Conservation (phyloP, 2,329 filamentous ascomycete species). For the Colletotrichum sp. region DNA sequence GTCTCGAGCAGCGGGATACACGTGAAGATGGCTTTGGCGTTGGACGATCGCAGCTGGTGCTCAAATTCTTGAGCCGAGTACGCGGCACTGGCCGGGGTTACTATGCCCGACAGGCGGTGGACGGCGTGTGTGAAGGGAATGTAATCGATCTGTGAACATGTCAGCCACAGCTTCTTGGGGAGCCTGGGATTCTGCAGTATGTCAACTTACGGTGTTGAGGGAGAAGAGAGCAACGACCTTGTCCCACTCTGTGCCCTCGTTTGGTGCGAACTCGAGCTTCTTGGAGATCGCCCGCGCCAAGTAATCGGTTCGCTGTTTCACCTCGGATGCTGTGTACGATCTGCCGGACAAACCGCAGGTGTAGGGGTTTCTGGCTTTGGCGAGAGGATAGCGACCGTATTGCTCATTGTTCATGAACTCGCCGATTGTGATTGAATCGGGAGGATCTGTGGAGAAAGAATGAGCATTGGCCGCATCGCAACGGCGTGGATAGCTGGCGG, state of each 20-base stretch:
- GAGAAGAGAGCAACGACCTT: slow-evolving; percentile 80
- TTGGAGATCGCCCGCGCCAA: slow-evolving; percentile 73
- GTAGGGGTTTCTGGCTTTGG: slow-evolving; percentile 71
- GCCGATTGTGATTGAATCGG: slow-evolving; percentile 75
- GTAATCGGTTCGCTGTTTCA: slow-evolving; percentile 68
- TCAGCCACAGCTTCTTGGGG: neutral
- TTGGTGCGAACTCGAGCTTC: slow-evolving; percentile 73
- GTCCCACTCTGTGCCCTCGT: slow-evolving; percentile 78
- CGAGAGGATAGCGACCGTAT: slow-evolving; percentile 69
- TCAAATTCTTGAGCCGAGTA: slow-evolving; percentile 74
- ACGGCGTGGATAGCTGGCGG: neutral
- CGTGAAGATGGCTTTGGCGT: slow-evolving; percentile 74
- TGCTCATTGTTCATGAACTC: slow-evolving; percentile 80
- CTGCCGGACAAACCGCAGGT: slow-evolving; percentile 78
- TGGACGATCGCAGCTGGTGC: slow-evolving; percentile 73
- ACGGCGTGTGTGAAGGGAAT: slow-evolving; percentile 75
- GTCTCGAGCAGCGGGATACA: slow-evolving; percentile 67
- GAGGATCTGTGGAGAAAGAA: slow-evolving; percentile 51
- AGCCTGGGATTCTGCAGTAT: neutral
- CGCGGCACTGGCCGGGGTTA: slow-evolving; percentile 76
- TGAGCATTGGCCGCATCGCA: neutral
- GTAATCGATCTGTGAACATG: slow-evolving; percentile 69
- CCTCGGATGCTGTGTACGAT: slow-evolving; percentile 66
- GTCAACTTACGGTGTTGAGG: slow-evolving; percentile 72
- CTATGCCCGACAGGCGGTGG: slow-evolving; percentile 76